Base-by-base conservation (phyloP, 129 eudicot species). In the Lonicera japonica region DNA sequence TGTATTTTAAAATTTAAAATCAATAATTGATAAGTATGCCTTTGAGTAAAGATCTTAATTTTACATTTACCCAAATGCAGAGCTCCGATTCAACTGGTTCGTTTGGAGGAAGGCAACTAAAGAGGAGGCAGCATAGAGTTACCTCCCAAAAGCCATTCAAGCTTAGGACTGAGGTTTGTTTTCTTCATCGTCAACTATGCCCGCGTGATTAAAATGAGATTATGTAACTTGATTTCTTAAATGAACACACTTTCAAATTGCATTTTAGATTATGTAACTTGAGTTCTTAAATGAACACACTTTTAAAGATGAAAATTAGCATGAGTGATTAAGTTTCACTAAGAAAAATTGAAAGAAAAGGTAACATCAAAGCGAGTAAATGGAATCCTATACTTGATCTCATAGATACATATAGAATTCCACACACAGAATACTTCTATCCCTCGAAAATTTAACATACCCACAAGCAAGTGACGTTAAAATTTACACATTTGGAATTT, bases 111-210 rank as follows among this genome's bases (percentile, higher is more conserved):
- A 80, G 86, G 73, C 75, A 67, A 3, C 68, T 86, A 83, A 92
- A 68, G 74, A 80, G 70, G 60, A 71, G 70, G 65, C 86, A 87
- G 67, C 76, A 0, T 16, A 82, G 58, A 70, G 77, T 72, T 58
- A 92, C 99, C 51, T 73, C 86, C 64, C 95, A 50, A 56, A 85
- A 73, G 43, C 99, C 99, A 29, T 92, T 92, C 63, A 80, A 78
- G 70, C 99, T 92, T 39, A 78, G 82, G 75, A 92, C 99, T 0
- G 99, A 92, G 96, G 99, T 88, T 21, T 25, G 50, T 43, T 10
- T 43, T 43, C 13, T 43, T 43, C 50, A 43, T 43, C 14, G 8
- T 43, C 13, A 43, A 2, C 1, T 43, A 43, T 43, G 50, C 50
- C 50, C 50, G 8, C 13, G 50, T 43, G 50, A 8, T 10, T 43